Base-by-base conservation (phyloP, 202 grass and related monocot species). In the Saccharum hybrid region DNA sequence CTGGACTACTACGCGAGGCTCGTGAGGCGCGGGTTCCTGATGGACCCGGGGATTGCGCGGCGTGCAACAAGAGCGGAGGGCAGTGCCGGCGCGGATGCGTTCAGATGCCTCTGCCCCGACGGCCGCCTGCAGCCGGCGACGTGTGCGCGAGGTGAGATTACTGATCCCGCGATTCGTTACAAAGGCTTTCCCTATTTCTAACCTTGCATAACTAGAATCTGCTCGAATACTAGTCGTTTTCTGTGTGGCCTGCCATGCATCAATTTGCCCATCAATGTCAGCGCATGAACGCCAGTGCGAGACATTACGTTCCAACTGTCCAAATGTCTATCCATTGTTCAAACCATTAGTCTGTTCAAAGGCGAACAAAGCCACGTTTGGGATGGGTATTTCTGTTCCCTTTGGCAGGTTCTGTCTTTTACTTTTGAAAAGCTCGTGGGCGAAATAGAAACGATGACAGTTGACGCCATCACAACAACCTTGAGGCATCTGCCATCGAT, bases 71-170 rank as follows among this genome's bases (percentile, higher is more conserved):
- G 1, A 91, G 52, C 77, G 75, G 82, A 18, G 86, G 92, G 0
- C 4, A 28, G 19, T 91, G 92, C 59, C 33, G 54, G 5, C 19
- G 2, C 6, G 0, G 46, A 84, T 10, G 74, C 81, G 62, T 94
- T 91, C 71, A 21, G 74, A 43, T 91, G 92, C 77, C 79, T 91
- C 38, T 94, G 92, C 80, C 70, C 72, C 28, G 79, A 83, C 42
- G 88, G 82, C 66, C 7, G 10, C 19, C 5, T 46, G 3, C 38
- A 41, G 2, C 73, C 39, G 46, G 67, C 71, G 19, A 81, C 72
- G 1, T 89, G 82, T 42, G 23, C 64, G 0, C 74, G 26, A 42
- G 77, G 86, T 83, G 81, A 88, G 60, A 78, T 41, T 22, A 1
- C 40, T 18, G 18, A 18, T 30, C 18, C 36, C 3, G 8, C 18